Evolutionary conservation across 441 rosid species (phyloP).

Genomic region (Manihot esculenta): DNA sequence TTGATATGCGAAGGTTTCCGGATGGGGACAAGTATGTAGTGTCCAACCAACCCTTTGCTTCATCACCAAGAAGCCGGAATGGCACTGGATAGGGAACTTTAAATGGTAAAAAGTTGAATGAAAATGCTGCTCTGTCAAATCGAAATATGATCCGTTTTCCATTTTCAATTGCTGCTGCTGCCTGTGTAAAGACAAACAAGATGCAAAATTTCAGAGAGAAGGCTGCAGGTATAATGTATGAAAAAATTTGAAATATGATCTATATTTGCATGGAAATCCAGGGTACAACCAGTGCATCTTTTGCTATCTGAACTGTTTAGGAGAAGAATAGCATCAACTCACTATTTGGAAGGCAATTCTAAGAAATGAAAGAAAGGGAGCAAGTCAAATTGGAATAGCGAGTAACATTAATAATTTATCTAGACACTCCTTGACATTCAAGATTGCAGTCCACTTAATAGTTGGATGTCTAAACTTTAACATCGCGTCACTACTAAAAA

Average conservation of each 20-base stretch:
- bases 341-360: neutral
- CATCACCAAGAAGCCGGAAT: conserved; percentile 93
- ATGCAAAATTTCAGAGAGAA: neutral
- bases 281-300: neutral
- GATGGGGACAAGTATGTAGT: conserved; percentile 77
- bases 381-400: neutral
- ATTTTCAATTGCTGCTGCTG: conserved; percentile 67
- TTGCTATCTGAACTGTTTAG: neutral
- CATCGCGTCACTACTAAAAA: neutral
- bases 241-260: neutral
- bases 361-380: neutral
- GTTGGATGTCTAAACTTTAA: neutral
- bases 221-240: neutral
- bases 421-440: neutral
- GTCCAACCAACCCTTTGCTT: conserved; percentile 95
- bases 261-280: conserved; percentile 1
- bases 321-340: conserved; percentile 1
- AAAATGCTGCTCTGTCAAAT: conserved; percentile 79
- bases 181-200: conserved; percentile 39
- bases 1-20: conserved; percentile 85
- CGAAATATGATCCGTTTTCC: conserved; percentile 64
- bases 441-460: neutral
- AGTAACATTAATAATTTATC: neutral
- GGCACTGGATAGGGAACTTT: conserved; percentile 96
- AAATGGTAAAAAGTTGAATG: conserved; percentile 77